Base-by-base conservation (phyloP, 2,329 filamentous ascomycete genomes). In the Pseudocercospora fuligena region DNA sequence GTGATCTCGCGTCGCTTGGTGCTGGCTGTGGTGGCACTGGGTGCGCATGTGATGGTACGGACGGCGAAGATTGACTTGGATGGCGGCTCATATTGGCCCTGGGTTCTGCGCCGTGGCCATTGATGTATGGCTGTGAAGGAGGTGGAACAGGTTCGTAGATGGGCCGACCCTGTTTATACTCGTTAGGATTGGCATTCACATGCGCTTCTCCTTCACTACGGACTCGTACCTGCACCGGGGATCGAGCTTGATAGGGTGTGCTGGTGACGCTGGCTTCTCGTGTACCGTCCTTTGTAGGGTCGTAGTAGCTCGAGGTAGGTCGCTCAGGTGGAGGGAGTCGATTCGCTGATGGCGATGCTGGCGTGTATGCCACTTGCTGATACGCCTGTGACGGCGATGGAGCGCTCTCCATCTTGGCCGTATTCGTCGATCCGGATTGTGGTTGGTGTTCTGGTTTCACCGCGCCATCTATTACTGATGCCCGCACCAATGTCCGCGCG, bases 261-360 rank as follows among this genome's bases (percentile, higher is more conserved):
- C 74, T 79, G 77, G 70, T 73, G 63, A 63, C 63, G 65, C 68
- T 65, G 64, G 65, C 36, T 43, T 72, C 64, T 66, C 71, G 68
- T 76, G 78, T 74, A 79, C 76, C 71, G 71, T 84, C 82, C 65
- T 79, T 80, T 49, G 80, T 82, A 7, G 82, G 83, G 73, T 84
- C 83, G 77, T 84, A 84, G 77, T 84, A 84, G 73, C 79, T 79
- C 62, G 80, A 79, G 19, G 77, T 72, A n/a, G 78, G 73, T 21
- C 80, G 80, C 62, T 69, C 78, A 21, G 72, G 67, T 19, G 73
- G 70, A 51, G 72, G 69, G 54, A 81, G 76, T 68, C 78, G 78
- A 69, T 78, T 73, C 62, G 78, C 68, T 29, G 69, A 74, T 14
- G 80, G 78, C 47, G 79, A 78, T 51, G 75, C 65, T 46, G 81